Conservation (phyloP, 2,329 filamentous ascomycete species). For the Nigrospora sphaerica region DNA sequence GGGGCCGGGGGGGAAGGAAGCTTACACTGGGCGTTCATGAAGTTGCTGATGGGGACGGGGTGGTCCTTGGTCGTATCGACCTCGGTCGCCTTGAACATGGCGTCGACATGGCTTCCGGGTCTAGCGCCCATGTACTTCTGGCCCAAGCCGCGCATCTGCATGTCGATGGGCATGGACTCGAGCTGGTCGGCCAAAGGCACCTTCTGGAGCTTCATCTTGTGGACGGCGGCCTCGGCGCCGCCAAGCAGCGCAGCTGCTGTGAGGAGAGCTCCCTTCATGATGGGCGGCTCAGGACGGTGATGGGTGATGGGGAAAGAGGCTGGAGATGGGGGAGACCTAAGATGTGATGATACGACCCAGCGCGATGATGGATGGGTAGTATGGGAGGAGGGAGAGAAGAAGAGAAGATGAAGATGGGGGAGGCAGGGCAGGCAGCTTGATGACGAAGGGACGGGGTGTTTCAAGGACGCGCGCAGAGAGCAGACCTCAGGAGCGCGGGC, state of each 20-base stretch:
- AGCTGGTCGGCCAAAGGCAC: slow-evolving; percentile 86
- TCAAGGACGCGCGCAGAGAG: too few relatives aligned
- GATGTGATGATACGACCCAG: too few relatives aligned
- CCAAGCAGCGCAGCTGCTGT: slow-evolving; percentile 74
- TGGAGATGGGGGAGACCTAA: too few relatives aligned
- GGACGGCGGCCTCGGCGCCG: slow-evolving; percentile 75
- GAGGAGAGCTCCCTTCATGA: slow-evolving; percentile 82
- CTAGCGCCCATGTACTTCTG: slow-evolving; percentile 95
- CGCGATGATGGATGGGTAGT: too few relatives aligned
- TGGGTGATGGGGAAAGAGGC: too few relatives aligned
- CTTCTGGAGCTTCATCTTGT: slow-evolving; percentile 99
- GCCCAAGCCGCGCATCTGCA: slow-evolving; percentile 73
- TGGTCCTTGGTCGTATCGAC: slow-evolving; percentile 42
- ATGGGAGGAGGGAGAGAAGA: too few relatives aligned
- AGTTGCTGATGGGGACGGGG: background rate
- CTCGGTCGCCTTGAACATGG: slow-evolving; percentile 70
- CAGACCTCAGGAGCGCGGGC: too few relatives aligned
- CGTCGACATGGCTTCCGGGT: slow-evolving; percentile 60
- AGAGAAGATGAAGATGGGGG: too few relatives aligned
- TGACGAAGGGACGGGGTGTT: too few relatives aligned
- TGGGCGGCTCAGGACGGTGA: slow-evolving; percentile 26
- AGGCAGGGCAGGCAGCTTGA: too few relatives aligned
- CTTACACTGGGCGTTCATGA: slow-evolving; percentile 17
- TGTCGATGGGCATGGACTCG: slow-evolving; percentile 68
- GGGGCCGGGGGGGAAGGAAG: slow-evolving; percentile 68